Percentiles rank a stretch among this genome's conserved stretches.
Evolutionary conservation across 768 basidiomycete species (phyloP).

Genomic region (Lactifluus echinatus): DNA sequence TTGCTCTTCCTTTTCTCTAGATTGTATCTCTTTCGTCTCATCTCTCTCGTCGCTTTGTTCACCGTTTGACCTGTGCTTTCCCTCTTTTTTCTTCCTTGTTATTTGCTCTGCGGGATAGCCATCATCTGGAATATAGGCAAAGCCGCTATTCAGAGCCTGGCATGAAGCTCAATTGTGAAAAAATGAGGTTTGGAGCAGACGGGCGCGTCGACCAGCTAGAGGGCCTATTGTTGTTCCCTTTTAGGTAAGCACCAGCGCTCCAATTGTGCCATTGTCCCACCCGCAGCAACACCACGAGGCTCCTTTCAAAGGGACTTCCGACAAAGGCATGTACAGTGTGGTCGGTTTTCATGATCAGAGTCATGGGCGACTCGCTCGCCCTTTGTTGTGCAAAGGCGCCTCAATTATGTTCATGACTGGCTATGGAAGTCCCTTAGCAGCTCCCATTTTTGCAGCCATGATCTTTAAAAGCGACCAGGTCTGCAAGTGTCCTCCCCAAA

Average conservation of each 20-base stretch:
- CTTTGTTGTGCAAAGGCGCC: slow-evolving; percentile 6
- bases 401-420: slow-evolving; percentile 5
- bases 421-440: not conserved
- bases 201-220: not conserved
- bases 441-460: not conserved
- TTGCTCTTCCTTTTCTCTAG: not conserved
- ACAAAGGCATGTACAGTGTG: slow-evolving; percentile 3
- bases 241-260: not conserved
- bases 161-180: not conserved
- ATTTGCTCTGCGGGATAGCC: slow-evolving; percentile 6
- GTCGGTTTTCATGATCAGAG: not conserved
- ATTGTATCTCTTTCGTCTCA: not conserved
- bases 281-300: not conserved
- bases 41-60: slow-evolving; percentile 10
- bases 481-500: too few species aligned
- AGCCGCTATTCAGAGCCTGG: slow-evolving; percentile 2
- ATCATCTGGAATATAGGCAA: slow-evolving; percentile 4
- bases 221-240: slow-evolving; percentile 11
- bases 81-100: not conserved
- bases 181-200: too few species aligned
- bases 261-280: not conserved
- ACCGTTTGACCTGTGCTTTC: slow-evolving; percentile 11
- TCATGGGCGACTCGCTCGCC: not conserved
- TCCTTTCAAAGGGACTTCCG: slow-evolving; percentile 13
- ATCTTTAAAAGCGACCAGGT: not conserved